A percentile compares a stretch with the other conserved stretches of the same genome.
Conservation (phyloP, 352 stramenopile genomes). For the Globisporangium abappressorium region DNA sequence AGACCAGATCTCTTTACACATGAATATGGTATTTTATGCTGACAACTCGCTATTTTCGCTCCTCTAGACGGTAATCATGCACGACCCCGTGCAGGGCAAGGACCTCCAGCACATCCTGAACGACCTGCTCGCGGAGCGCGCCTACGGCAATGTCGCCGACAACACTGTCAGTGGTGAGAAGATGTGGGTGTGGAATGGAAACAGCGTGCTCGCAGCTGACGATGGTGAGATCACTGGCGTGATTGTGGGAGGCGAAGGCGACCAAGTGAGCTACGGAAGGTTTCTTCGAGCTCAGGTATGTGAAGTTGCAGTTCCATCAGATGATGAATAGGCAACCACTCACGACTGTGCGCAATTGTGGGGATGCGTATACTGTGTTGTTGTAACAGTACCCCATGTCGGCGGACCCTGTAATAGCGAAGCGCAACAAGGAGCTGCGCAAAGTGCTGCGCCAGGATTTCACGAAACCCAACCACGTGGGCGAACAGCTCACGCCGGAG, state of each 20-base stretch:
- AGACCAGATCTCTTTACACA: not conserved
- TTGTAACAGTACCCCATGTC: conserved; percentile 52
- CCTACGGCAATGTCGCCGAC: conserved; percentile 27
- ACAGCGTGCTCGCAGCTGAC: conserved; percentile 17
- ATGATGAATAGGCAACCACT: not conserved
- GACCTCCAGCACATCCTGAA: conserved; percentile 70
- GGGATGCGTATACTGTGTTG: not conserved
- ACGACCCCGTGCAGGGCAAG: conserved; percentile 79
- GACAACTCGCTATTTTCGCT: not conserved
- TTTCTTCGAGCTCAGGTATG: conserved; percentile 62
- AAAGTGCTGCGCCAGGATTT: conserved; percentile 67
- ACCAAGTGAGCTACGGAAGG: conserved; percentile 48
- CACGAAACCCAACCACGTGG: conserved; percentile 43
- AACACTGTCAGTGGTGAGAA: conserved; percentile 17
- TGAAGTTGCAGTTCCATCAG: not conserved
- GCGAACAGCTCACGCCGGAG: conserved; percentile 40
- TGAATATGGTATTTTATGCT: not conserved
- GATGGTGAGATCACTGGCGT: not conserved
- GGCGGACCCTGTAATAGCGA: conserved; percentile 34
- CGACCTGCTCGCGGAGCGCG: conserved; percentile 65
- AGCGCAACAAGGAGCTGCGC: conserved; percentile 60
- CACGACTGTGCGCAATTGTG: not conserved
- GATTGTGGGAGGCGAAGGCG: not conserved
- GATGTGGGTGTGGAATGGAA: conserved; percentile 49
- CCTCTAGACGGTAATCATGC: conserved; percentile 75